A percentile compares a stretch with the other conserved stretches of the same genome.
Evolutionary conservation across 148 eudicot genomes (phyloP).

Genomic region (Rhododendron molle): DNA sequence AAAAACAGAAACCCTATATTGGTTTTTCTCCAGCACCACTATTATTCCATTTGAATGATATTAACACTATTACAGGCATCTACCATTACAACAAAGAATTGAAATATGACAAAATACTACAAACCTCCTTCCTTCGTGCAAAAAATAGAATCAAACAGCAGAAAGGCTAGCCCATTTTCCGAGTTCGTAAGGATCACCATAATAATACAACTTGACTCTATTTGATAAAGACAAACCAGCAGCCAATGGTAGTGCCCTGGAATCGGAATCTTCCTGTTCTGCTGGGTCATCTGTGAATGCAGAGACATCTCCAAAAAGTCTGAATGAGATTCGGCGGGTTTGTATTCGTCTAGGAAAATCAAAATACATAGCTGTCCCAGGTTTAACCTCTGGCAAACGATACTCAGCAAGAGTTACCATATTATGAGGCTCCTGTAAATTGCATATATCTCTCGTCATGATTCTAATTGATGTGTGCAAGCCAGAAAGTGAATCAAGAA

Average conservation of each 20-base stretch:
- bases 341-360: slow-evolving; percentile 80
- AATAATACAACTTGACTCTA: slow-evolving; percentile 77
- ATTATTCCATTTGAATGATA: neutral
- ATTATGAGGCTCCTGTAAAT: slow-evolving; percentile 62
- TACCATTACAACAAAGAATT: slow-evolving; percentile 19
- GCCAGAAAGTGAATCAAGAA: neutral
- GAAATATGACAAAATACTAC: slow-evolving; percentile 8
- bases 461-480: neutral
- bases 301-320: slow-evolving; percentile 76
- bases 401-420: slow-evolving; percentile 77
- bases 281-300: slow-evolving; percentile 72
- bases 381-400: slow-evolving; percentile 77
- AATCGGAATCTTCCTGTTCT: slow-evolving; percentile 70
- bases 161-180: slow-evolving; percentile 91
- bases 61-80: neutral
- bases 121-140: slow-evolving; percentile 4
- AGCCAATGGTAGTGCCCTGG: slow-evolving; percentile 49
- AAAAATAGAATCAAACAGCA: slow-evolving; percentile 36
- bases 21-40: neutral
- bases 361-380: slow-evolving; percentile 83
- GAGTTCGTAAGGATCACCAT: slow-evolving; percentile 85
- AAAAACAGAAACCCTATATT: neutral
- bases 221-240: slow-evolving; percentile 73
- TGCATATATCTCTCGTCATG: neutral
- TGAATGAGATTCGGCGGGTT: slow-evolving; percentile 66